A percentile compares a stretch with the other conserved stretches of the same genome.
Evolutionary conservation across 345 rosid species (phyloP).

Genomic region (Schrenkiella parvula): DNA sequence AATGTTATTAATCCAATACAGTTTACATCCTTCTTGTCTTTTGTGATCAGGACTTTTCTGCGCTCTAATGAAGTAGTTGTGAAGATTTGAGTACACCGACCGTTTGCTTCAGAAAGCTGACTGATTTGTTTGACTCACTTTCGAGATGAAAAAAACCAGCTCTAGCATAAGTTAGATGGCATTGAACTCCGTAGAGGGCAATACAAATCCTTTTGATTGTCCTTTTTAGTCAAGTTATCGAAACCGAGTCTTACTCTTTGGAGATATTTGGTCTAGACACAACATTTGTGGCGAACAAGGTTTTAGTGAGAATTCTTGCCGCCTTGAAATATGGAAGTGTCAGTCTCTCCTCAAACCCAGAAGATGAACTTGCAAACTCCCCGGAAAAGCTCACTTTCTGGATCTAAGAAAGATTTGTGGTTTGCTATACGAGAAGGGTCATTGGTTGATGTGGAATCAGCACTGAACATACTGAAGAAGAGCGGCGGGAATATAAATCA

Average conservation of each 20-base stretch:
- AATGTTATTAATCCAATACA: background rate
- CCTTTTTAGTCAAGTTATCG: background rate
- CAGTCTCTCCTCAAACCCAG: constrained; percentile 56
- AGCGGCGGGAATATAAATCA: constrained; percentile 70
- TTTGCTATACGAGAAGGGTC: constrained; percentile 73
- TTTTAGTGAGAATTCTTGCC: background rate
- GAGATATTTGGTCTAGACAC: background rate
- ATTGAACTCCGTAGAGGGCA: background rate
- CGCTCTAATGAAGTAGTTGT: background rate
- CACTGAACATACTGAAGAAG: constrained; percentile 66
- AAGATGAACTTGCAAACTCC: constrained; percentile 49
- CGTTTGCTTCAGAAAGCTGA: constrained; percentile 1
- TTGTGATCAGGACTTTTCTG: constrained; percentile 10
- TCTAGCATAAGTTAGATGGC: background rate
- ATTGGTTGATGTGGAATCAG: constrained; percentile 74
- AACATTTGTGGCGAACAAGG: background rate
- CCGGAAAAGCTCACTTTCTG: constrained; percentile 44
- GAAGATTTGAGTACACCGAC: background rate
- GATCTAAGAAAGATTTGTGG: constrained; percentile 71
- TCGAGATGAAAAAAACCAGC: background rate
- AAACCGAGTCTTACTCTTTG: constrained; percentile 5
- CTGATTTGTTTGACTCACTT: background rate
- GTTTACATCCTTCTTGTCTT: background rate
- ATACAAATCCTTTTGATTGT: background rate
- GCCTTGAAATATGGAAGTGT: constrained; percentile 43